Evolutionary conservation across 2,329 filamentous ascomycete genomes (phyloP), one percentile per base, ranked within the genome.

Genomic region (Chrysosporium keratinophilum): DNA sequence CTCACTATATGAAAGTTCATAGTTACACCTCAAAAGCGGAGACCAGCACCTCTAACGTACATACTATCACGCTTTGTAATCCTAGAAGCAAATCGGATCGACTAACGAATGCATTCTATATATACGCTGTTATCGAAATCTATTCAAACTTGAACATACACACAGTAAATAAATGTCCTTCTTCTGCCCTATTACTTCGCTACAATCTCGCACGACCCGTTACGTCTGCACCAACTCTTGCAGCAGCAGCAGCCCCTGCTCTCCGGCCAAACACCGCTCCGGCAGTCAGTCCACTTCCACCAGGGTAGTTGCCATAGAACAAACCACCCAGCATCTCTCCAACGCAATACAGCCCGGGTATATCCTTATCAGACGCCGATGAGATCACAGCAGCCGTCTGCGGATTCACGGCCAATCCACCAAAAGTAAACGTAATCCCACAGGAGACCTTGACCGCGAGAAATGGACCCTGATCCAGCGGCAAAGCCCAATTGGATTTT

Each of bases 371-470:
- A 0, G 73, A 76, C 0, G 66, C 63, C 3, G 73, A 68, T 1
- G 70, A 73, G 12, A 83, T 63, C 0, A 84, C 76, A 2, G 70
- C 71, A 2, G 76, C 73, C 0, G 78, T 82, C 20, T 77, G 64
- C 0, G 79, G 73, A 47, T 80, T 73, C 1, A 82, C 75, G 4
- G 74, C 72, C 5, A 85, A 65, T 0, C 83, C 82, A 1, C 82
- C 83, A 67, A 85, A 86, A 0, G 82, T 85, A 59, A 85, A 86
- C 0, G 82, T 85, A 14, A 86, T 76, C 1, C 83, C 83, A 44
- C 79, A 81, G 3, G 77, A 78, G 2, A 85, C 81, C 58, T 80
- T 79, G 44, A 85, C 77, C 0, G 82, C 82, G 20, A 82, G 65
- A 60, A 81, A 85, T 0, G 82, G 82, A 0, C 71, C 69, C 57